phyloP scores from a whole-genome alignment of 768 basidiomycete species.

The Tubosaeta sp. region DNA sequence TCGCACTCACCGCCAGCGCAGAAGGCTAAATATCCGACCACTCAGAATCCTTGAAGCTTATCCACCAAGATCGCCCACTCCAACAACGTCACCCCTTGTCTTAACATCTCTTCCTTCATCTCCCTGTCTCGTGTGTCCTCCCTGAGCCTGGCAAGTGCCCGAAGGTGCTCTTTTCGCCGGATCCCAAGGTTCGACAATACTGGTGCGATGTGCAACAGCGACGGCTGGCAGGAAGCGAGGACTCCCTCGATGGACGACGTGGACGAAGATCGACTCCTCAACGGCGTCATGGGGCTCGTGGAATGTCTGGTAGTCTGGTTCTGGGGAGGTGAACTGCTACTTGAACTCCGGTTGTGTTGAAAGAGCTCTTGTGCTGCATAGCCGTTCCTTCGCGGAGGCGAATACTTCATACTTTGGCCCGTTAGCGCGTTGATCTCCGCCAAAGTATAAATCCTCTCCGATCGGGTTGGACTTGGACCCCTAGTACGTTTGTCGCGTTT shows the following conservation, averaged over 20 bases:
- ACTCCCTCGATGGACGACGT: slow-evolving; percentile 32
- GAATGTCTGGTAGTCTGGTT: slow-evolving; percentile 10
- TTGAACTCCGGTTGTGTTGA: slow-evolving; percentile 11
- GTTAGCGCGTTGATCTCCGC: slow-evolving; percentile 6
- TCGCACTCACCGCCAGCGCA: slow-evolving; percentile 1
- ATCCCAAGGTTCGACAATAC: slow-evolving; percentile 38
- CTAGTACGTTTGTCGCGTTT: slow-evolving; percentile 19
- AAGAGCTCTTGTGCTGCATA: slow-evolving; percentile 9
- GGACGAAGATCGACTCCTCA: slow-evolving; percentile 33
- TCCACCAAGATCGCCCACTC: slow-evolving; percentile 80
- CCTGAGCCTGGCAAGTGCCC: slow-evolving; percentile 55
- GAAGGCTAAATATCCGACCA: neutral
- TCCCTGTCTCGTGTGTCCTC: slow-evolving; percentile 67
- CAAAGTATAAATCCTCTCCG: slow-evolving; percentile 32
- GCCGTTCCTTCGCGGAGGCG: slow-evolving; percentile 19
- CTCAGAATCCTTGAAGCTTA: slow-evolving; percentile 42
- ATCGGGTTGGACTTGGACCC: slow-evolving; percentile 28
- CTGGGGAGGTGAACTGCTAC: slow-evolving; percentile 20
- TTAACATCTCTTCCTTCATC: slow-evolving; percentile 66
- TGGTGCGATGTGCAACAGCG: too few relatives aligned
- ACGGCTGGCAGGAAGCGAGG: too few relatives aligned
- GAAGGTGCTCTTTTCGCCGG: slow-evolving; percentile 53
- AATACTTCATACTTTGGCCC: slow-evolving; percentile 23
- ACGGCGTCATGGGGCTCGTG: slow-evolving; percentile 6
- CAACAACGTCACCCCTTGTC: slow-evolving; percentile 62